Conservation (phyloP, 202 grass and related monocot species). For the Bolboschoenoplectus hybrid region DNA sequence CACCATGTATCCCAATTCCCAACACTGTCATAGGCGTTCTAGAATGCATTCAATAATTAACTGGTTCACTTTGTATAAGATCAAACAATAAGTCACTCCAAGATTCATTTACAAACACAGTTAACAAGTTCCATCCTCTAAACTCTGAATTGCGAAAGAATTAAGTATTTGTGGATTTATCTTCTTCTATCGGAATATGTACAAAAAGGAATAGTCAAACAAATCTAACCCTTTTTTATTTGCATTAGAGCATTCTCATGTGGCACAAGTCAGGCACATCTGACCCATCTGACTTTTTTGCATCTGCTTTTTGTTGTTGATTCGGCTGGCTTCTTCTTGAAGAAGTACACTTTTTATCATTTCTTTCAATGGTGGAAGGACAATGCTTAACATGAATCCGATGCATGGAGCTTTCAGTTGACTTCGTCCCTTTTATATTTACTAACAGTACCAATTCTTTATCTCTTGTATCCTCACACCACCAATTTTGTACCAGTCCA, state of each 20-base stretch:
- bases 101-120: conserved; percentile 26
- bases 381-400: conserved; percentile 61
- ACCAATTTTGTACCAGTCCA: conserved; percentile 56
- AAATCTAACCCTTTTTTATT: conserved; percentile 32
- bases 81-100: neutral
- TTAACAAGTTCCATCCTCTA: conserved; percentile 21
- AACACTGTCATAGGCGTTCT: neutral
- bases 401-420: conserved; percentile 65
- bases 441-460: conserved; percentile 59
- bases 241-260: conserved; percentile 33
- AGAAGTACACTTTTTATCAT: conserved; percentile 19
- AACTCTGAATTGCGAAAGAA: conserved; percentile 16
- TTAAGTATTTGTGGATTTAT: conserved; percentile 15
- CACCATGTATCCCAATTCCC: neutral
- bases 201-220: conserved; percentile 38
- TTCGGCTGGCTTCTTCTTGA: conserved; percentile 55
- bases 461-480: conserved; percentile 68
- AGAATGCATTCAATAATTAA: neutral
- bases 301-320: conserved; percentile 58
- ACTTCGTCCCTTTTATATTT: conserved; percentile 63
- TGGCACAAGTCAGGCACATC: conserved; percentile 53
- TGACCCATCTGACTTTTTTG: conserved; percentile 40
- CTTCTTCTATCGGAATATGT: conserved; percentile 30
- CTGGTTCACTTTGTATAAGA: neutral
- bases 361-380: neutral